Conservation (phyloP, 306 rosid genomes). For the Ormosia emarginata region DNA sequence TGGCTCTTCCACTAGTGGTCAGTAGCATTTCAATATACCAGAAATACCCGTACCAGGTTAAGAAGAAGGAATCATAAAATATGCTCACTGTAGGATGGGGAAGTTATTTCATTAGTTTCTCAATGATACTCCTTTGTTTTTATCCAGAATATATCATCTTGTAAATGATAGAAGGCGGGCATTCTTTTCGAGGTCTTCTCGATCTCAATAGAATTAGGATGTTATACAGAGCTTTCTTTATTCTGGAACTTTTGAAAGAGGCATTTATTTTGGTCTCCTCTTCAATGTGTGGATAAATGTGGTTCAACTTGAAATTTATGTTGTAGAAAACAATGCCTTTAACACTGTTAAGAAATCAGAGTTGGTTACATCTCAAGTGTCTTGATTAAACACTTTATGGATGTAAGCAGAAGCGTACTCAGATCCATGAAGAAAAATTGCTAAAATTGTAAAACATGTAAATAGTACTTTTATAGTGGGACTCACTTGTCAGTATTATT, state of each 20-base stretch:
- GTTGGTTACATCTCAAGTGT: too few relatives aligned
- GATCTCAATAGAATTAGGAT: conserved; percentile 19
- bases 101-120: conserved; percentile 22
- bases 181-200: conserved; percentile 32
- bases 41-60: conserved; percentile 73
- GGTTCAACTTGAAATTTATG: neutral
- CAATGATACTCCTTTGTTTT: neutral
- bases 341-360: too few relatives aligned
- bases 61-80: conserved; percentile 60
- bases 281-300: conserved; percentile 13
- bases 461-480: too few relatives aligned
- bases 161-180: conserved; percentile 35
- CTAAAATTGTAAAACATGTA: too few relatives aligned
- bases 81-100: conserved; percentile 8
- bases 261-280: conserved; percentile 5
- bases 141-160: conserved; percentile 25
- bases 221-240: neutral
- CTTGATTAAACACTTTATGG: too few relatives aligned
- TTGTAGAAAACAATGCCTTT: neutral
- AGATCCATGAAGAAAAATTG: too few relatives aligned
- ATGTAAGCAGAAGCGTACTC: too few relatives aligned
- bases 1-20: conserved; percentile 84
- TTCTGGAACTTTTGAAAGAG: conserved; percentile 13
- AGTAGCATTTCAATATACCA: conserved; percentile 85
- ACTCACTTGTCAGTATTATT: too few relatives aligned